Base-by-base conservation (phyloP, 768 basidiomycete genomes). In the Mycena leptocephala region DNA sequence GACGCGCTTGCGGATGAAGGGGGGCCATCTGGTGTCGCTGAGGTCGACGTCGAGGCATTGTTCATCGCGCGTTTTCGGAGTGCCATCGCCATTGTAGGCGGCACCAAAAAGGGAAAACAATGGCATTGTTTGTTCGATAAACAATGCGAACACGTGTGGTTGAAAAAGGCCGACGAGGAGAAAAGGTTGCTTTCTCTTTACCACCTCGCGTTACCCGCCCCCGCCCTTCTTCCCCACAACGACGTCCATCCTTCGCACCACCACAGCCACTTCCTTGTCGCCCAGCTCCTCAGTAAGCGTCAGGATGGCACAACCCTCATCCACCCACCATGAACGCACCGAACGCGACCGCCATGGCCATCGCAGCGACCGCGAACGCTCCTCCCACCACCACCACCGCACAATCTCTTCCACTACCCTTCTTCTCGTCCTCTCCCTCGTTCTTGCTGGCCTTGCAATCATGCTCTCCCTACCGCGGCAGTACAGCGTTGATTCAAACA, bases 361-460 rank as follows among this genome's bases (percentile, higher is more conserved):
- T 74, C 85, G 88, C 82, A 90, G 85, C 82, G 90, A 84, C 77
- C 89, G 92, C 80, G 90, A 91, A 70, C 88, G 90, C 56, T 91
- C 92, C 51, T 91, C 92, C 62, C 93, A 93, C 80, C 95, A 94
- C 82, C 94, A 95, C 73, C 93, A 94, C 80, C 90, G 96, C 73
- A 96, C 96, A 69, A 96, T 97, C 76, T 96, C 96, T 11, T 96
- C 96, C 18, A 97, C 96, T 0, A 97, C 96, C 18, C 92, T 97
- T 37, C 90, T 97, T 66, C 93, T 97, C 39, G 94, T 96, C 63
- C 90, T 97, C 51, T 96, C 96, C 14, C 92, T 97, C 39, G 92
- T 97, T 62, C 88, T 97, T 32, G 96, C 95, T 41, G 95, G 96
- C 28, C 90, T 97, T n/a, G 95, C 96, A 6, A 93, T 97, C 80